A percentile compares a stretch with the other conserved stretches of the same genome.
These are phyloP conservation scores for Ceratocystiopsis minuta DNA, from an alignment of 2,329 filamentous ascomycete genomes.

Conservation along the genomic window DNA sequence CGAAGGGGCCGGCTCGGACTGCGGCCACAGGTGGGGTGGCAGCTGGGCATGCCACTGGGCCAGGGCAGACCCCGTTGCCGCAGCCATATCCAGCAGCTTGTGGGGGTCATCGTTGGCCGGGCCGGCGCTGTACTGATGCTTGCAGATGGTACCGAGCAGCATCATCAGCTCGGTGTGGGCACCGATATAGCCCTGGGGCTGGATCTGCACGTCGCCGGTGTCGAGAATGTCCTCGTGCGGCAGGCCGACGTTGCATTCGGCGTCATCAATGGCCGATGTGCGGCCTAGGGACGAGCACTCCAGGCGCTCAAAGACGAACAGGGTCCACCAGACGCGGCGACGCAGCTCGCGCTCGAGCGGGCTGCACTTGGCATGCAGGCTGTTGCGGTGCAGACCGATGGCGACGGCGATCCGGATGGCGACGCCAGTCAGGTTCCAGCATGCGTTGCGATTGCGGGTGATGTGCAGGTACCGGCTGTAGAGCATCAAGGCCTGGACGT, in stretches of 20 bases:
- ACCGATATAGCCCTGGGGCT: constrained; percentile 10
- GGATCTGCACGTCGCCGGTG: constrained; percentile 7
- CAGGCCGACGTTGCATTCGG: constrained; percentile 13
- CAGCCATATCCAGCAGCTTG: constrained; percentile 5
- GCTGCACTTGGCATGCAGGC: constrained; percentile 5
- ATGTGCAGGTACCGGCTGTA: constrained; percentile 10
- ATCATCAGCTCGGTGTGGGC: constrained; percentile 11
- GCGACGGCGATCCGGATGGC: constrained; percentile 9
- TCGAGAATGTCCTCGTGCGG: constrained; percentile 13
- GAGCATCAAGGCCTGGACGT: constrained; percentile 10
- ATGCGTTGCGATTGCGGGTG: constrained; percentile 7
- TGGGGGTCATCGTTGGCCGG: constrained; percentile 1
- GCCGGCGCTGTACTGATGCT: constrained; percentile 12
- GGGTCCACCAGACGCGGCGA: constrained; percentile 16
- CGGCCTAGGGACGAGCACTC: constrained; percentile 16
- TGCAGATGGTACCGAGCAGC: constrained; percentile 12
- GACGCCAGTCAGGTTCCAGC: constrained; percentile 10
- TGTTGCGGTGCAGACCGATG: constrained; percentile 9
- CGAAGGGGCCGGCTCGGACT: constrained; percentile 6
- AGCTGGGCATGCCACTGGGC: constrained; percentile 5
- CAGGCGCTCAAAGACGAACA: constrained; percentile 16
- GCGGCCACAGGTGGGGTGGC: constrained; percentile 7
- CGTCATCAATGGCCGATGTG: constrained; percentile 15
- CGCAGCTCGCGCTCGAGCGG: constrained; percentile 16
- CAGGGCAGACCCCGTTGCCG: constrained; percentile 3